Evolutionary conservation across 2,329 filamentous ascomycete species (phyloP), one percentile per base, ranked within the genome.

Genomic region (Stylonectria norvegica): DNA sequence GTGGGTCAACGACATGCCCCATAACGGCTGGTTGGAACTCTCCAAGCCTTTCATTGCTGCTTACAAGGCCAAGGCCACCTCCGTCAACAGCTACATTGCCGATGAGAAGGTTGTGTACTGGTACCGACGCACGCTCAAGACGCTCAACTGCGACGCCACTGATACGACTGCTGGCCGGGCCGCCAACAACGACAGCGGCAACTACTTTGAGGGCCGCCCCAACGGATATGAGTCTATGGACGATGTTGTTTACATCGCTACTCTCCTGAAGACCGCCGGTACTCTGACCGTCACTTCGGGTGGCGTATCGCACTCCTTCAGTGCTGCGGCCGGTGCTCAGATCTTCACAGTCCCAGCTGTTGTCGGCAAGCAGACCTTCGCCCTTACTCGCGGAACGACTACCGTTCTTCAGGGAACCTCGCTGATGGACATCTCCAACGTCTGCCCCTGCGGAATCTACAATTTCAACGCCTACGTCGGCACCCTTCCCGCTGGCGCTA

Each of bases 401-500:
- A 65, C 59, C 0, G 63, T 76, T 4, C 45, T 78, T 4, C 64
- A 64, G 10, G 72, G 65, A 5, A 71, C 67, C 0, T 72, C 73
- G 8, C 55, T 70, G n/a, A 73, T 72, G 58, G 66, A 76, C 27
- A 69, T 79, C 25, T 60, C 64, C 1, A 59, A 71, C 29, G 59
- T 59, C 12, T 79, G 76, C 50, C 57, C 68, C 14, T 78, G 71
- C 42, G 72, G 75, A 4, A 62, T 77, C 34, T 77, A 77, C 63
- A 78, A 78, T 59, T 78, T 72, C 62, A 79, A 79, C 42, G 68
- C 72, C 11, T 78, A 73, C 45, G 72, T 76, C 0, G 75, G 75
- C 11, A 71, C 65, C 2, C 59, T 78, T 3, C 72, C 74, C 3
- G 59, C 59, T 1, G 55, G 61, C 11, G 42, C 40, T 11, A 29